phyloP scores from a whole-genome alignment of 805 yeast genomes.

The Jamesozyma rosinii region DNA sequence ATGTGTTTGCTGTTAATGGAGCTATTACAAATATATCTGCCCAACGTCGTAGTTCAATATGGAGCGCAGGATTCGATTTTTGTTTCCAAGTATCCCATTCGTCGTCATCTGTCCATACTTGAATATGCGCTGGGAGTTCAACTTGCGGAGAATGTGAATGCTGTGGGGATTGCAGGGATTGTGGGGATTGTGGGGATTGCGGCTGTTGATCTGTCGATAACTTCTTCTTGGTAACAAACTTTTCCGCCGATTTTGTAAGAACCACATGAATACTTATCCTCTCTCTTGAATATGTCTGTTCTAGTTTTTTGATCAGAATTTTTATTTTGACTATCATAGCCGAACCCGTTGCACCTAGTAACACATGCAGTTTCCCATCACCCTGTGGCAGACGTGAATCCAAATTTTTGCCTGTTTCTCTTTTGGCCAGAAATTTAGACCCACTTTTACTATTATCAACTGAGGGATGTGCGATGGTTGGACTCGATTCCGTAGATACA shows the following conservation, averaged over 20 bases:
- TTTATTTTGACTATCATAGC: slow-evolving; percentile 78
- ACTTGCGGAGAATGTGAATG: slow-evolving; percentile 27
- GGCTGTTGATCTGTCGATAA: neutral
- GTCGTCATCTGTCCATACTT: slow-evolving; percentile 87
- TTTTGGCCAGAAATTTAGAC: slow-evolving; percentile 11
- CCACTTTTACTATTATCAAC: neutral
- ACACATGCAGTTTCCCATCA: slow-evolving; percentile 79
- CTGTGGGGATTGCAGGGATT: neutral
- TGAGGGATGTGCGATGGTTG: neutral
- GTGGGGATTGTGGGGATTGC: neutral
- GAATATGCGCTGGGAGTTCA: slow-evolving; percentile 57
- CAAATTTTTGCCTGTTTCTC: slow-evolving; percentile 39
- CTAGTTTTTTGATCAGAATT: slow-evolving; percentile 66
- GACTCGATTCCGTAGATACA: neutral
- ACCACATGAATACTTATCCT: slow-evolving; percentile 77
- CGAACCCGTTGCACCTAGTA: slow-evolving; percentile 84
- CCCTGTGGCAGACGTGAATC: slow-evolving; percentile 64
- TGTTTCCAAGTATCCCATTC: slow-evolving; percentile 88
- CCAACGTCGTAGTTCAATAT: slow-evolving; percentile 92
- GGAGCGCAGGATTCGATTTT: slow-evolving; percentile 84
- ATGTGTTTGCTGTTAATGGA: slow-evolving; percentile 89
- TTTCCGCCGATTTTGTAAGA: slow-evolving; percentile 77
- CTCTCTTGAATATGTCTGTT: slow-evolving; percentile 66
- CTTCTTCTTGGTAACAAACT: slow-evolving; percentile 35
- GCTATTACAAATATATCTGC: slow-evolving; percentile 89